Base-by-base conservation (phyloP, 805 yeast genomes). In the Candida hispaniensis region DNA sequence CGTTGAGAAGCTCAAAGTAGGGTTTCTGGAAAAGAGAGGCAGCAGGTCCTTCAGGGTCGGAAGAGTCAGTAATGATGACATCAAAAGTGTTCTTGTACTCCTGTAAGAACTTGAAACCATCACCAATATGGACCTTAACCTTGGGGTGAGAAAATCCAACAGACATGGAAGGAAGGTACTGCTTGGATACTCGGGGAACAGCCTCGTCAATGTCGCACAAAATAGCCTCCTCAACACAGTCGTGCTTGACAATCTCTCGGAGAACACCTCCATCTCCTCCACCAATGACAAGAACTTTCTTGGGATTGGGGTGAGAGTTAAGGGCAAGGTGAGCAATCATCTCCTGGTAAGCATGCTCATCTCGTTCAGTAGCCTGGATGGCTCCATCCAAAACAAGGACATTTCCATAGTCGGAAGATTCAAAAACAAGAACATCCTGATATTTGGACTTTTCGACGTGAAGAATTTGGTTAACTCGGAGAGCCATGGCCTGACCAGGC, bases 181-280 rank as follows among this genome's bases (percentile, higher is more conserved):
- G 63, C 63, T 88, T 86, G 40, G 94, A 75, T 35, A 80, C 79
- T 49, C 75, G 69, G 53, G 86, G 82, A 41, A 86, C 97, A 26
- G 85, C 75, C 62, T 83, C 96, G 54, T 88, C 98, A 48, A 88
- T 88, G 61, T 88, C 98, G 60, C 94, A 85, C 47, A 88, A 67
- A 63, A 80, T 71, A 30, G 93, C 94, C 61, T 78, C 79, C 59
- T 85, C 94, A 38, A 88, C 82, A 42, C 71, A 58, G 34, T 71
- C 75, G 61, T 88, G 95, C 63, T 88, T 88, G 54, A 85, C 81
- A 54, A 86, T 69, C 62, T 88, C 97, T 63, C 97, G 75, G 52
- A 88, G 70, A 34, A 88, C 97, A 61, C 97, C 97, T 50, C 98
- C 98, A 59, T 88, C 98, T 54, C 98, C 98, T 46, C 98, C 98